Base-by-base conservation (phyloP, 371 early-diverging fungal species). In the Mortierella sp. region DNA sequence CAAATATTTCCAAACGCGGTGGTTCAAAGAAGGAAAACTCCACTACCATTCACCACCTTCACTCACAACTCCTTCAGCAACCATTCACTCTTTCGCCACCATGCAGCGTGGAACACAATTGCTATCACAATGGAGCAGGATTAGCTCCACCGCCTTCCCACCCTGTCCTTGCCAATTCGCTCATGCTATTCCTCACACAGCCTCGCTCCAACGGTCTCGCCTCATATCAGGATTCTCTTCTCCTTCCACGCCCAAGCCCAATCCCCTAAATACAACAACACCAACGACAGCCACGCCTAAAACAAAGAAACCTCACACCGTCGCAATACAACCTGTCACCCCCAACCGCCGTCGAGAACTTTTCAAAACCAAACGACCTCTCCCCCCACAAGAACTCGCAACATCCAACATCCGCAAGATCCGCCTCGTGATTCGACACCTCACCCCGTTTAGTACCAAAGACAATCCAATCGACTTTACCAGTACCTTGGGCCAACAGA, bases 391-490 rank as follows among this genome's bases (percentile, higher is more conserved):
- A 24, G 65, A 65, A 0, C 65, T 38, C 24, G 65, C 65, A 35
- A 65, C 65, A 2, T 24, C 71, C 21, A 49, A 35, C 2, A 27
- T 68, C 32, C 48, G 55, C 11, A 60, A 46, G 35, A 79, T 70
- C 44, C 38, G 51, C 29, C 38, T 51, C 0, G 35, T 80, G 29
- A 51, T 84, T 6, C 21, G 49, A 49, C 81, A 76, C 44, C 60
- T 84, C 48, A 81, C 84, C 27, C 48, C 72, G 18, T 49, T 84
- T 60, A 60, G 35, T 0, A 70, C 73, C 44, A 71, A 21, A 2
- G 54, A 70, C 1, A 75, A 38, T n/a, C 24, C 56, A 5, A 72
- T 44, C 18, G 44, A 71, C 29, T 41, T 70, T 41, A 48, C 41
- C 4, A 75, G 70, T 7, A 1, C 32, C 8, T 27, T 43, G 21